Evolutionary conservation across 164 flowering plant species (phyloP).

Genomic region (Aristolochia californica): DNA sequence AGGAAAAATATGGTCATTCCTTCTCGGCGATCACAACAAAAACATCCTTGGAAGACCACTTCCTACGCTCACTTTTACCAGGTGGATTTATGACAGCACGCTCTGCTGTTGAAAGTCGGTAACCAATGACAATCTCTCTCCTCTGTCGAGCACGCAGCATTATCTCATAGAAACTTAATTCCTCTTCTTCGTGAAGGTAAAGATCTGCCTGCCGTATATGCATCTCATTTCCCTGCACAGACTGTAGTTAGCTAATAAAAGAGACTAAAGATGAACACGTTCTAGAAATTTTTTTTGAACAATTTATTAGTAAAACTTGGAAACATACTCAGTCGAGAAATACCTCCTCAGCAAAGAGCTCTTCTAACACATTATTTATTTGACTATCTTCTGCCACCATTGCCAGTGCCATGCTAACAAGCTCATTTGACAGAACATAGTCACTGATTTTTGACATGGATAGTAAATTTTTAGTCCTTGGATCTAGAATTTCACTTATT

Average conservation of each 20-base stretch:
- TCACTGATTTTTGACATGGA: constrained; percentile 87
- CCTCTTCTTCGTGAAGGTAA: constrained; percentile 59
- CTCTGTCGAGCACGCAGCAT: constrained; percentile 62
- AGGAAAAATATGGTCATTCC: constrained; percentile 14
- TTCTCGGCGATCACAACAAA: constrained; percentile 72
- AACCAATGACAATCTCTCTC: constrained; percentile 66
- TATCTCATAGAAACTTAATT: constrained; percentile 64
- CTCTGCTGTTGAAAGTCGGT: constrained; percentile 46
- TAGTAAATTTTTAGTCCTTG: constrained; percentile 69
- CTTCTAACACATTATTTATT: constrained; percentile 68
- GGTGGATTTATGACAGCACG: constrained; percentile 78
- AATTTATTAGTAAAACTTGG: too few relatives aligned
- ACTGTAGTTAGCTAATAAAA: background rate
- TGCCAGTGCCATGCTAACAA: constrained; percentile 85
- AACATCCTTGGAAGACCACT: constrained; percentile 51
- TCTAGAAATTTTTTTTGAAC: background rate
- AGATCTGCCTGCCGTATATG: constrained; percentile 67
- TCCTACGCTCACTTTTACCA: constrained; percentile 41
- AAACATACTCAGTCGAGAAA: too few relatives aligned
- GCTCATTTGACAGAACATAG: constrained; percentile 79
- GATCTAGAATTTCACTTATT: constrained; percentile 80
- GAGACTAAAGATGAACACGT: background rate
- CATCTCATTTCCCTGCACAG: constrained; percentile 67
- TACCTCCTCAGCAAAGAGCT: constrained; percentile 87
- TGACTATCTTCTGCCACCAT: constrained; percentile 90